Conservation (phyloP, 352 stramenopile genomes). For the Hyphochytrium catenoides region DNA sequence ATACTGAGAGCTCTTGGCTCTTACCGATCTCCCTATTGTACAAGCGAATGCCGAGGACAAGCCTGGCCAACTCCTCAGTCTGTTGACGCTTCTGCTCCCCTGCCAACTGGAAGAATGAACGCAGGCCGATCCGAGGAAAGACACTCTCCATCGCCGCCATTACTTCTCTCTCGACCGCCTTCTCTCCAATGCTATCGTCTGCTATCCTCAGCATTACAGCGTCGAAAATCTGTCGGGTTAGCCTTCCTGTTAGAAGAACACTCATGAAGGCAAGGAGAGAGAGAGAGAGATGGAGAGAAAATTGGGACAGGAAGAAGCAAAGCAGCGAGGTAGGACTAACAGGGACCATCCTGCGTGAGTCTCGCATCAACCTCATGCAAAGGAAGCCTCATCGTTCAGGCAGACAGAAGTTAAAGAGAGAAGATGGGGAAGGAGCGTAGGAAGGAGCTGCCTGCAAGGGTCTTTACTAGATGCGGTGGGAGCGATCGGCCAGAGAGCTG, state of each 20-base stretch:
- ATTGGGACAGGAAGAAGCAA: no score
- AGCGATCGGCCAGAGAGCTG: background rate
- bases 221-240: constrained; percentile 4
- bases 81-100: constrained; percentile 70
- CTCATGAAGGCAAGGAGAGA: no score
- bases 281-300: constrained; percentile 4
- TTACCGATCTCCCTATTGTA: constrained; percentile 73
- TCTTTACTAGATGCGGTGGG: background rate
- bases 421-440: constrained; percentile 15
- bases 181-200: constrained; percentile 24
- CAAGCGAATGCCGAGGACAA: constrained; percentile 73
- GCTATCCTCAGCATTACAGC: constrained; percentile 57
- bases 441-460: background rate
- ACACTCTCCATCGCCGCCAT: constrained; percentile 75
- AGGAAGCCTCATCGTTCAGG: no score
- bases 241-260: no score
- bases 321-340: no score
- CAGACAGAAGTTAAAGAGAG: no score
- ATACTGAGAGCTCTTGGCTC: no score
- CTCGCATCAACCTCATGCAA: no score
- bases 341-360: no score
- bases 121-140: constrained; percentile 75
- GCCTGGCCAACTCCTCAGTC: constrained; percentile 63
- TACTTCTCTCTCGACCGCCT: constrained; percentile 42
- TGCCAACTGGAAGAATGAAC: constrained; percentile 68